phyloP scores from a whole-genome alignment of 2,329 filamentous ascomycete species.

The Monosporascus sp. region DNA sequence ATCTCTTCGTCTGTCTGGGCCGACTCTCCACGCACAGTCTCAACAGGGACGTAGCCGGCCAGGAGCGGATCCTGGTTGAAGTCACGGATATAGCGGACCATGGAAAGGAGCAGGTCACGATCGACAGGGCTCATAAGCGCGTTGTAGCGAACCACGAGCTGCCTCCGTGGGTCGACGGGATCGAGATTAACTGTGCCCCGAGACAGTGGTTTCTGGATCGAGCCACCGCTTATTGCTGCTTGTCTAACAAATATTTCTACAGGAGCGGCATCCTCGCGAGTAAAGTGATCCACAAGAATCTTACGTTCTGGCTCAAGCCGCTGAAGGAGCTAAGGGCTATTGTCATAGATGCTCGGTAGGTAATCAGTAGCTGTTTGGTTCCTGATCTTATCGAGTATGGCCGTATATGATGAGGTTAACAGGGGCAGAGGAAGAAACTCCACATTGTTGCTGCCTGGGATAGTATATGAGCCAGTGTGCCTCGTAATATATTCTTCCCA shows the following conservation, averaged over 20 bases:
- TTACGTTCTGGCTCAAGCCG: conserved; percentile 8
- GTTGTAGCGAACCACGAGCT: conserved; percentile 43
- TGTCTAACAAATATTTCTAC: conserved; percentile 1
- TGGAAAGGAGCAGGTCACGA: conserved; percentile 38
- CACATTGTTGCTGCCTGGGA: conserved; percentile 21
- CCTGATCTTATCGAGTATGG: conserved; percentile 7
- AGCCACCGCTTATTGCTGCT: conserved; percentile 8
- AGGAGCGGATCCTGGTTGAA: conserved; percentile 27
- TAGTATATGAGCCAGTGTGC: conserved; percentile 24
- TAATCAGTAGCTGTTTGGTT: neutral
- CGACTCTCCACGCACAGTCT: conserved; percentile 24
- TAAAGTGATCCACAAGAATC: conserved; percentile 1
- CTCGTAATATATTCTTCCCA: conserved; percentile 19
- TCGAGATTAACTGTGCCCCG: conserved; percentile 51
- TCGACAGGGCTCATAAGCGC: conserved; percentile 45
- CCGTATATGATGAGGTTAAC: neutral
- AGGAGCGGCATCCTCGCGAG: neutral
- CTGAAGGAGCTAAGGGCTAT: conserved; percentile 10
- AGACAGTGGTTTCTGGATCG: conserved; percentile 37
- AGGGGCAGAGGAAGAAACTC: conserved; percentile 6
- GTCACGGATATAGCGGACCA: conserved; percentile 32
- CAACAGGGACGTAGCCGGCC: conserved; percentile 28
- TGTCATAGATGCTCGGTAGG: neutral
- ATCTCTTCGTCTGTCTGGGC: conserved; percentile 22
- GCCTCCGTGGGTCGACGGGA: conserved; percentile 34